A percentile compares a stretch with the other conserved stretches of the same genome.
phyloP scores from a whole-genome alignment of 331 rosid genomes.

The Saraca asoca region DNA sequence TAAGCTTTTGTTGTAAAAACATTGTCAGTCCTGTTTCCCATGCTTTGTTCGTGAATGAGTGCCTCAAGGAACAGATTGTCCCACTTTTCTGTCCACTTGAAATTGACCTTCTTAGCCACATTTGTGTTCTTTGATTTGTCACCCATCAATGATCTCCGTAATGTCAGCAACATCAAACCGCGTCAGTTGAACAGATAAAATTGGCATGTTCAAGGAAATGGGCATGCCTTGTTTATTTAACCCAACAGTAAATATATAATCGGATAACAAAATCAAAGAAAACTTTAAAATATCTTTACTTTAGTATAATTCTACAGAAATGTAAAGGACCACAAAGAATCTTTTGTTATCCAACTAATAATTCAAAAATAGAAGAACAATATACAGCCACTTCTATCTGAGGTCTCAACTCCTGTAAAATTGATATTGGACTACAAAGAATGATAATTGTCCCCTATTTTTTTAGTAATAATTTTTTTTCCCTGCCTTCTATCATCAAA shows the following conservation, averaged over 20 bases:
- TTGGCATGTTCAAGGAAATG: no score
- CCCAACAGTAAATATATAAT: no score
- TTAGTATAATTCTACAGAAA: no score
- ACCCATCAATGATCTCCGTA: slow-evolving; percentile 19
- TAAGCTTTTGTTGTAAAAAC: slow-evolving; percentile 29
- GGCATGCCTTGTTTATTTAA: no score
- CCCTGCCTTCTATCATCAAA: not conserved
- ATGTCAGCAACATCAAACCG: no score
- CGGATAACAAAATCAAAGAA: no score
- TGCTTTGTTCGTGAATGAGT: slow-evolving; percentile 33
- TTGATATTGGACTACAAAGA: not conserved
- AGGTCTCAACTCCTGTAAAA: slow-evolving; percentile 2
- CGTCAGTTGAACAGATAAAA: no score
- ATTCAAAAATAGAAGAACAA: not conserved
- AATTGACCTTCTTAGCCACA: slow-evolving; percentile 34
- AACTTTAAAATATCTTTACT: no score
- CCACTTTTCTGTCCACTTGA: slow-evolving; percentile 40
- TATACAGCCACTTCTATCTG: not conserved
- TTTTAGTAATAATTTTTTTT: no score
- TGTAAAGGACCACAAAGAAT: no score
- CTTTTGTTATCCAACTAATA: no score
- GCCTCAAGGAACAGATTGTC: slow-evolving; percentile 19
- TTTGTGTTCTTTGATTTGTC: slow-evolving; percentile 18
- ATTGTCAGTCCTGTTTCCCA: slow-evolving; percentile 35
- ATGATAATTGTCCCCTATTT: not conserved